phyloP scores from a whole-genome alignment of 2,329 filamentous ascomycete genomes.

The Botrytis porri region DNA sequence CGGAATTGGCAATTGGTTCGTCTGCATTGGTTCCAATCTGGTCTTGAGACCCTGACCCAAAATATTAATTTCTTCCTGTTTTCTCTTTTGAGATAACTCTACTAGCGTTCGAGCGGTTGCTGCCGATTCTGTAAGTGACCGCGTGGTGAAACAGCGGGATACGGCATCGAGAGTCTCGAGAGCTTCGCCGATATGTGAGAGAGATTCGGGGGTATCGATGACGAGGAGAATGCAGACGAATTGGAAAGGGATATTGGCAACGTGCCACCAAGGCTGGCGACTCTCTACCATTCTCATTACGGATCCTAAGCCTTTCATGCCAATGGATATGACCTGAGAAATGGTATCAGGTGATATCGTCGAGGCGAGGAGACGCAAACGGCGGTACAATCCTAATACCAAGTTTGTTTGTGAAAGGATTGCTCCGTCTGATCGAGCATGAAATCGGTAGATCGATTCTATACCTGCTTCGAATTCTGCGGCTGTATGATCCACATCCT shows the following conservation, averaged over 20 bases:
- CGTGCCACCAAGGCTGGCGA: conserved; percentile 30
- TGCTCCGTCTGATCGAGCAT: conserved; percentile 8
- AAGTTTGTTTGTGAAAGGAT: conserved; percentile 13
- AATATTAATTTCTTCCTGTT: conserved; percentile 21
- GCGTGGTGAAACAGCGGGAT: conserved; percentile 22
- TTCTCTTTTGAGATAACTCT: conserved; percentile 24
- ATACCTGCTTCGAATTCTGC: conserved; percentile 12
- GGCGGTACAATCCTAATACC: conserved; percentile 13
- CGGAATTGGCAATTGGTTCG: not conserved
- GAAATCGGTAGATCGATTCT: not conserved
- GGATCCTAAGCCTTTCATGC: conserved; percentile 22
- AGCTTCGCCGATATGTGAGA: conserved; percentile 25
- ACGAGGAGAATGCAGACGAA: conserved; percentile 28
- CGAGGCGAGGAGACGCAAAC: conserved; percentile 3
- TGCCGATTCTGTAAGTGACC: conserved; percentile 28
- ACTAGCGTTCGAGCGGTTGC: conserved; percentile 28
- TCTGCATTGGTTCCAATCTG: not conserved
- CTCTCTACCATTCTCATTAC: conserved; percentile 22
- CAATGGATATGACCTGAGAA: conserved; percentile 2
- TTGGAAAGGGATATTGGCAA: conserved; percentile 28
- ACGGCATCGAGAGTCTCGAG: conserved; percentile 27
- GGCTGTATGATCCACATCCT: conserved; percentile 3
- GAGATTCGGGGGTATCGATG: conserved; percentile 25
- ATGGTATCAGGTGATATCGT: conserved; percentile 10
- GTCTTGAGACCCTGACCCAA: not conserved